Percentiles rank a stretch among this genome's conserved stretches.
phyloP scores from a whole-genome alignment of 2,329 filamentous ascomycete genomes.

The Colletotrichum sansevieriae region DNA sequence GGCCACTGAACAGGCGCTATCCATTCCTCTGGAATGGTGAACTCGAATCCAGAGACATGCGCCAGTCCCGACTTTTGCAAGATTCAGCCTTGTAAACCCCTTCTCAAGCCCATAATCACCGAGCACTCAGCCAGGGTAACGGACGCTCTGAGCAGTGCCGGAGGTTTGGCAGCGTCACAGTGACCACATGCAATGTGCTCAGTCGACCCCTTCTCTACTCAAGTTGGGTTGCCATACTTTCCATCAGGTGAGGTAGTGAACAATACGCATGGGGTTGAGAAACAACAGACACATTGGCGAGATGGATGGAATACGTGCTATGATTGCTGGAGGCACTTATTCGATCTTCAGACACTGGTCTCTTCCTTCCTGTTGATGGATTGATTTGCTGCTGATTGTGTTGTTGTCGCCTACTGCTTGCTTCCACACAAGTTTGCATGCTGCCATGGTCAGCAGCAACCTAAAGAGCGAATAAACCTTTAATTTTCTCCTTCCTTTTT shows the following conservation, averaged over 20 bases:
- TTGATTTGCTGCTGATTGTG: no score
- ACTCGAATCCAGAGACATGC: conserved; percentile 1
- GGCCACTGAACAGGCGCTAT: conserved; percentile 22
- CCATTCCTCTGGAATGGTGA: conserved; percentile 34
- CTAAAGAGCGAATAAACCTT: neutral
- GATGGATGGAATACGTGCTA: no score
- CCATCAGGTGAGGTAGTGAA: no score
- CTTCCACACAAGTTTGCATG: conserved; percentile 14
- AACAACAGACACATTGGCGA: no score
- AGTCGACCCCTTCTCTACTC: conserved; percentile 8
- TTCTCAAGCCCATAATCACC: conserved; percentile 9
- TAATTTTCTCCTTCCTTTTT: conserved; percentile 24
- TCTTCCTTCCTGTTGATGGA: no score
- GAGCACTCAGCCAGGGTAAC: neutral
- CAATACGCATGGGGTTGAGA: no score
- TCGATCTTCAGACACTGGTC: no score
- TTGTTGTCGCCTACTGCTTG: no score
- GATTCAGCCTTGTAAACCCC: conserved; percentile 35
- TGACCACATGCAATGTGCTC: conserved; percentile 1
- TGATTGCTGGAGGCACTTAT: no score
- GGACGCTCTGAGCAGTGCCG: neutral
- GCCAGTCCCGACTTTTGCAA: conserved; percentile 30
- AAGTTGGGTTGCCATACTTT: neutral
- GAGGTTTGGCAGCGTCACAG: neutral
- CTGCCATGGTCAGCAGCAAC: neutral